Base-by-base conservation (phyloP, 768 basidiomycete species). In the Gymnopilus junonius region DNA sequence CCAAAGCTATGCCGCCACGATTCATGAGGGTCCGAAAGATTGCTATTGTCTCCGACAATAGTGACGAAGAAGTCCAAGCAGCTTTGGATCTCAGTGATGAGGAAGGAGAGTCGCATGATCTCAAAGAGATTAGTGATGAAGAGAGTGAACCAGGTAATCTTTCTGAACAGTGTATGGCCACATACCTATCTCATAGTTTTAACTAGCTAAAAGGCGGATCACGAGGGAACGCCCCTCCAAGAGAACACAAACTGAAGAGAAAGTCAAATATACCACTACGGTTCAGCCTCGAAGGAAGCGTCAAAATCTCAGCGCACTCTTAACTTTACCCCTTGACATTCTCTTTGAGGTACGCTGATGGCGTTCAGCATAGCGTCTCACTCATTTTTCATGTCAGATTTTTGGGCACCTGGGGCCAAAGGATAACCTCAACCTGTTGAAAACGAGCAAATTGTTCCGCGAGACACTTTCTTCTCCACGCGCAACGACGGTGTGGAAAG, bases 401-500 rank as follows among this genome's bases (percentile, higher is more conserved):
- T 68, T 74, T 11, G 21, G 55, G 7, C 29, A 39, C 8, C 62
- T 74, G 8, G 4, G 27, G n/a, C 61, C 65, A 12, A 66, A 66
- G 40, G 73, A 72, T 43, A 57, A 71, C 12, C 34, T 73, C n/a
- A 53, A 51, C 6, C 65, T 74, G 1, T 57, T 63, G 4, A 63
- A 61, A 20, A 69, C 70, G 6, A 74, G 42, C 53, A 66, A 65
- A 46, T 20, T 55, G 1, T 46, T 73, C 43, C 64, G 67, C 0
- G 45, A 69, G 4, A 61, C 63, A 2, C 53, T 73, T 7, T 56
- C 64, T 39, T 12, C 59, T 2, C 51, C 27, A 8, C 50, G 62
- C 29, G 65, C 71, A 1, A 59, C 62, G 4, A 54, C 48, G 1
- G 29, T 75, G 1, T 75, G 74, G 74, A 72, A 70, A 40, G 29